Evolutionary conservation across 106 monocot genomes (phyloP).

Genomic region (Xerophyta viscosa): DNA sequence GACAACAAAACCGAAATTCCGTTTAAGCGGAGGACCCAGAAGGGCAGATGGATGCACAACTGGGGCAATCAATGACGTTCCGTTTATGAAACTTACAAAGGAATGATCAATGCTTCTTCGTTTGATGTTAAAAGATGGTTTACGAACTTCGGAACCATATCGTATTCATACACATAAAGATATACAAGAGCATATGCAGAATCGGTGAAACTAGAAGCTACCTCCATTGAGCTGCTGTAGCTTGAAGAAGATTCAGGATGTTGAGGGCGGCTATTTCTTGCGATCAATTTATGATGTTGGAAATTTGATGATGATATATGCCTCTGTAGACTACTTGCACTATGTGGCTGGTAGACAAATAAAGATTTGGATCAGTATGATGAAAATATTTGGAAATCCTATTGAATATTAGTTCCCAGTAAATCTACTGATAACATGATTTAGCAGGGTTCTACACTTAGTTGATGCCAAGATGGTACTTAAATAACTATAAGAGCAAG

Average conservation of each 20-base stretch:
- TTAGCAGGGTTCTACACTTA: too few species aligned
- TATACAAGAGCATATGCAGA: too few species aligned
- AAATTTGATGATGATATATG: slow-evolving; percentile 29
- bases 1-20: too few species aligned
- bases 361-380: not conserved
- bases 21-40: too few species aligned
- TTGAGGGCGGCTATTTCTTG: slow-evolving; percentile 16
- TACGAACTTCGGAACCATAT: not conserved
- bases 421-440: too few species aligned
- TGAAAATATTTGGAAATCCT: not conserved
- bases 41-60: too few species aligned
- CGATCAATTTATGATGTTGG: slow-evolving; percentile 27
- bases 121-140: not conserved
- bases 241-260: slow-evolving; percentile 49
- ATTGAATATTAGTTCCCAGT: not conserved
- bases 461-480: too few species aligned
- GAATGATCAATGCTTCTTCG: too few species aligned
- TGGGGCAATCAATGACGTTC: too few species aligned
- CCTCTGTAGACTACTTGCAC: slow-evolving; percentile 37
- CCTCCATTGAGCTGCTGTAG: slow-evolving; percentile 67
- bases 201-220: slow-evolving; percentile 12
- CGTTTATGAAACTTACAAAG: too few species aligned
- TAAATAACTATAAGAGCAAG: too few species aligned
- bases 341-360: slow-evolving; percentile 30
- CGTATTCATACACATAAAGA: not conserved